phyloP scores from a whole-genome alignment of 371 early-diverging fungal species.

The Mortierella sp. region DNA sequence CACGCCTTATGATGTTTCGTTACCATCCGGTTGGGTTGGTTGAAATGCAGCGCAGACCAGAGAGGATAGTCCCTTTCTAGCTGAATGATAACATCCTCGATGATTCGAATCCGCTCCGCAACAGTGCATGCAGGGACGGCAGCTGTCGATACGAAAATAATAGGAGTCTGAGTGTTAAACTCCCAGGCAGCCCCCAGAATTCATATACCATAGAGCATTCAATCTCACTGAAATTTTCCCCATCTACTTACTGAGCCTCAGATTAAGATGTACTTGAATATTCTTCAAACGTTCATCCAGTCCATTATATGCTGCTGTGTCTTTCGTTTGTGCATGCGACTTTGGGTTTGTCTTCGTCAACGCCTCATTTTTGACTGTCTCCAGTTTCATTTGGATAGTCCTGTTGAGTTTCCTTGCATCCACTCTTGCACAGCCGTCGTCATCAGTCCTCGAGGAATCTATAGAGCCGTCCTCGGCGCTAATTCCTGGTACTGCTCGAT shows the following conservation, averaged over 20 bases:
- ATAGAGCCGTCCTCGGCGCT: constrained; percentile 4
- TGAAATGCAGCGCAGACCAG: constrained; percentile 80
- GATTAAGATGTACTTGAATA: constrained; percentile 74
- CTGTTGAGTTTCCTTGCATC: constrained; percentile 82
- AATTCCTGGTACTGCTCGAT: constrained; percentile 8
- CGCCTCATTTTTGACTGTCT: constrained; percentile 80
- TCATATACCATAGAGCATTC: too few species aligned
- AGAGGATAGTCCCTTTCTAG: constrained; percentile 76
- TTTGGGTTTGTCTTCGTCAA: constrained; percentile 77
- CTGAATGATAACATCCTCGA: constrained; percentile 77
- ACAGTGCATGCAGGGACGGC: constrained; percentile 50
- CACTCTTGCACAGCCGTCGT: constrained; percentile 70
- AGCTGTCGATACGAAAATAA: constrained; percentile 20
- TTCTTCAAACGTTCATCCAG: constrained; percentile 66
- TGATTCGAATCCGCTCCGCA: constrained; percentile 68
- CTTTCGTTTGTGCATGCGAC: constrained; percentile 25
- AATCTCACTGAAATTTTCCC: too few species aligned
- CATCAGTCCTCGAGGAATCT: constrained; percentile 11
- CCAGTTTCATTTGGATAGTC: constrained; percentile 85
- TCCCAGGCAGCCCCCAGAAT: too few species aligned
- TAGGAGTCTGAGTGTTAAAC: not conserved
- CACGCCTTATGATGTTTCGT: not conserved
- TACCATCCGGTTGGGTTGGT: constrained; percentile 69
- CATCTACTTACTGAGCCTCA: constrained; percentile 63
- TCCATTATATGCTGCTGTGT: constrained; percentile 35